Conservation (phyloP, 805 yeast genomes). For the Teunomyces pallodes region DNA sequence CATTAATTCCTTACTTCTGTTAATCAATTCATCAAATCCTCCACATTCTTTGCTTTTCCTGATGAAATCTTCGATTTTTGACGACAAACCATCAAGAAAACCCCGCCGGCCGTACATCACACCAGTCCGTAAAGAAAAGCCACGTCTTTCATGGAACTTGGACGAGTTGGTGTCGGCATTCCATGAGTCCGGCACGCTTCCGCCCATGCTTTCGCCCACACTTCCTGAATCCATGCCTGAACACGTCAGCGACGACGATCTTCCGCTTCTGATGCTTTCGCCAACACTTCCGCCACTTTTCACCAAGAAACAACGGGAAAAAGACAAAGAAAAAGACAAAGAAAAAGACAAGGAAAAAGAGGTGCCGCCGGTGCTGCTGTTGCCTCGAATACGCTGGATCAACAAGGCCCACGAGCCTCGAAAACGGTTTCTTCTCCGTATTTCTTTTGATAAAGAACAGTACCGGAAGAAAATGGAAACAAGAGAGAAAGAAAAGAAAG, state of each 20-base stretch:
- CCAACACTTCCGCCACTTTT: conserved; percentile 34
- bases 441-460: conserved; percentile 12
- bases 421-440: conserved; percentile 23
- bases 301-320: background rate
- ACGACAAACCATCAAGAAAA: conserved; percentile 12
- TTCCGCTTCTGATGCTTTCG: conserved; percentile 30
- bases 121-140: conserved; percentile 2
- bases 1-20: no score
- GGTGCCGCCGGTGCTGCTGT: no score
- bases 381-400: conserved; percentile 19
- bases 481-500: no score
- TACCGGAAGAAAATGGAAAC: background rate
- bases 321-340: no score
- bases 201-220: conserved; percentile 40
- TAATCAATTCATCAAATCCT: no score
- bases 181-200: conserved; percentile 31
- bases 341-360: no score
- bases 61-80: conserved; percentile 34
- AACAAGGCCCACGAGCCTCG: conserved; percentile 24
- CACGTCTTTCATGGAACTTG: conserved; percentile 31
- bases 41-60: background rate
- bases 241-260: conserved; percentile 18
- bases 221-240: conserved; percentile 21
- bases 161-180: conserved; percentile 38
- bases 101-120: conserved; percentile 17